Evolutionary conservation across 306 rosid genomes (phyloP), one percentile per base, ranked within the genome.

Genomic region (Betula pendula): DNA sequence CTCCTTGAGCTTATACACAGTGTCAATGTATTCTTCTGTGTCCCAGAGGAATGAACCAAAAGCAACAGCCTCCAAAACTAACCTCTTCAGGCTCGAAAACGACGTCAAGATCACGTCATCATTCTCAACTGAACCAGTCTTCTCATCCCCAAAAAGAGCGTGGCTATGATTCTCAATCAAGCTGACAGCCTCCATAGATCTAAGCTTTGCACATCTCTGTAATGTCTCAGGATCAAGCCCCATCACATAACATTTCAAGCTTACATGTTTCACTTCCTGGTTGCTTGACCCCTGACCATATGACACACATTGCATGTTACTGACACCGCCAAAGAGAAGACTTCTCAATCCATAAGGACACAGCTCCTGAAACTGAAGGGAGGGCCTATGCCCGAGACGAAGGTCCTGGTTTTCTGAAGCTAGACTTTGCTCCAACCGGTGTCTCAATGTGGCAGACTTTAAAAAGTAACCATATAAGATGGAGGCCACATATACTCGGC

Each of bases 1-100:
- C 71, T 89, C 97, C 87, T 86, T 87, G 11, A 96, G 98, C 89
- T 86, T 86, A 82, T 92, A 96, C 19, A 96, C 77, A 69, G 78
- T 80, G 77, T 87, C 88, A 56, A 96, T 79, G 84, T 85, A 89
- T 72, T 92, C 99, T 85, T 96, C 99, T 11, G 91, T 83, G 77
- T 92, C 99, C 99, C 99, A 91, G 44, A 95, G 87, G 81, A 95
- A 92, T 13, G 92, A 84, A 71, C 99, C 99, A 82, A 96, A 96
- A 48, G 99, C 98, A 80, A 92, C 96, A 76, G 94, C 99, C 89
- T 96, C 99, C 86, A 92, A 86, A 48, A 91, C 96, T 68, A 95
- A 82, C 80, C 99, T 95, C 90, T 91, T 95, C 71, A 95, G 60
- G 75, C 94, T 95, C 5, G 97, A 90, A 83, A 90, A 95, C 15